Base-by-base conservation (phyloP, 768 basidiomycete genomes). In the Trametes cingulata region DNA sequence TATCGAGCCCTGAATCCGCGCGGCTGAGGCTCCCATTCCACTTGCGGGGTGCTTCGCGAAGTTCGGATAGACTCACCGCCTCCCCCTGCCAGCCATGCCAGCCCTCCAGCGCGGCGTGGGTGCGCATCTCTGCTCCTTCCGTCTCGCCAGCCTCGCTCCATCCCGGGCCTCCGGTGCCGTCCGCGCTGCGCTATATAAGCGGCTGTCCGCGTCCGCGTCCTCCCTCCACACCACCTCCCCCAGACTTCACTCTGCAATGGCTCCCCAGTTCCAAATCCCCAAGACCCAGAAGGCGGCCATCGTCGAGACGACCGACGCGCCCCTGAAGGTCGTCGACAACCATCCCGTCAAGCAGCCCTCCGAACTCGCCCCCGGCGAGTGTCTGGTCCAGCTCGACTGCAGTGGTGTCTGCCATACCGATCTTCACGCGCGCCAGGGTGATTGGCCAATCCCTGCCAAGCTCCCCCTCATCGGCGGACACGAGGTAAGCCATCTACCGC, bases 341-440 rank as follows among this genome's bases (percentile, higher is more conserved):
- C 69, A 80, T 57, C 87, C 83, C n/a, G 86, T 90, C 64, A 81
- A 73, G 53, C 75, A 77, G 46, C 80, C 79, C 9, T 73, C 77
- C 17, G 76, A 86, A 3, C 87, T 90, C 69, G 74, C 72, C 0
- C 86, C 86, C 0, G 86, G 86, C 46, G 85, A 91, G 73, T 89
- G 87, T 68, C 85, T 93, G 64, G 77, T 93, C 72, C 87, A 89
- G 73, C 78, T 93, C 68, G 78, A 81, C 36, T 87, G 83, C 75
- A 86, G 88, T 6, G 91, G 91, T 56, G 90, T 93, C n/a, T 93
- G 92, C 74, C 91, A 93, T 69, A 90, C 88, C 3, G 92, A 93
- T 68, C 80, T 91, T 14, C 92, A 93, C 67, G 87, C 87, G 25
- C 83, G 82, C 37, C 73, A 81, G 39, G 84, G 82, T 43, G 93